A percentile compares a stretch with the other conserved stretches of the same genome.
These are phyloP conservation scores for Astragalus membranaceus DNA, from an alignment of 306 rosid genomes.

Conservation along the genomic window DNA sequence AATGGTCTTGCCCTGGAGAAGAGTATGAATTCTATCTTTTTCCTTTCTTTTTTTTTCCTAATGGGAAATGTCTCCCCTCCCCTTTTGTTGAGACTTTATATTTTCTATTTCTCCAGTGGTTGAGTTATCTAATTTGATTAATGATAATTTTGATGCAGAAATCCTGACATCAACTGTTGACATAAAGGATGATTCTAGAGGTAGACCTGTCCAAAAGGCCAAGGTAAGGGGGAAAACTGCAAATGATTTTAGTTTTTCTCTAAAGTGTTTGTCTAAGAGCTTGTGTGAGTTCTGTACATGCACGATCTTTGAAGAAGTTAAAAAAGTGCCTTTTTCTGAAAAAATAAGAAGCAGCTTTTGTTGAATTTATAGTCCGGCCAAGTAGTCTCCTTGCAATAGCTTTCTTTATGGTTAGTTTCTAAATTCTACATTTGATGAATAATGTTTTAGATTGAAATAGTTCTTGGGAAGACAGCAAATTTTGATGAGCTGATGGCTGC, in stretches of 20 bases:
- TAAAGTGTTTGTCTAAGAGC: not conserved
- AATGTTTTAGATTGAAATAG: conserved; percentile 57
- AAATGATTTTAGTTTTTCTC: not conserved
- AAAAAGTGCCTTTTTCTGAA: not conserved
- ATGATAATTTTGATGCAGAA: conserved; percentile 32
- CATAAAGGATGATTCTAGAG: conserved; percentile 71
- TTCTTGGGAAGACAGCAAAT: conserved; percentile 67
- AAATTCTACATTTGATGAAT: conserved; percentile 2
- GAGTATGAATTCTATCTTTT: conserved; percentile 37
- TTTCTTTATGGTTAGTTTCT: conserved; percentile 5
- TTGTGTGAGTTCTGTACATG: not conserved
- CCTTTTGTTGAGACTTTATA: not conserved
- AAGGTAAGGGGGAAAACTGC: conserved; percentile 42
- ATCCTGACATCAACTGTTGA: conserved; percentile 65
- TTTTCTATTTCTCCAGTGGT: not conserved
- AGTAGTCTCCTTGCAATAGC: not conserved
- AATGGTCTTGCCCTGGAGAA: conserved; percentile 69
- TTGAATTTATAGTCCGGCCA: not conserved
- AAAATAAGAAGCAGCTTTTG: not conserved
- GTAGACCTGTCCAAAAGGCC: conserved; percentile 75
- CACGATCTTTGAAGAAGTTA: not conserved
- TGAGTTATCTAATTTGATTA: not conserved
- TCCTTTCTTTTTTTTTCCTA: no score
- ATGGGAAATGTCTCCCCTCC: not conserved
- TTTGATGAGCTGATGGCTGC: conserved; percentile 80